Conservation (phyloP, 163 green algal species). For the Chlamydomonas reinhardtii region DNA sequence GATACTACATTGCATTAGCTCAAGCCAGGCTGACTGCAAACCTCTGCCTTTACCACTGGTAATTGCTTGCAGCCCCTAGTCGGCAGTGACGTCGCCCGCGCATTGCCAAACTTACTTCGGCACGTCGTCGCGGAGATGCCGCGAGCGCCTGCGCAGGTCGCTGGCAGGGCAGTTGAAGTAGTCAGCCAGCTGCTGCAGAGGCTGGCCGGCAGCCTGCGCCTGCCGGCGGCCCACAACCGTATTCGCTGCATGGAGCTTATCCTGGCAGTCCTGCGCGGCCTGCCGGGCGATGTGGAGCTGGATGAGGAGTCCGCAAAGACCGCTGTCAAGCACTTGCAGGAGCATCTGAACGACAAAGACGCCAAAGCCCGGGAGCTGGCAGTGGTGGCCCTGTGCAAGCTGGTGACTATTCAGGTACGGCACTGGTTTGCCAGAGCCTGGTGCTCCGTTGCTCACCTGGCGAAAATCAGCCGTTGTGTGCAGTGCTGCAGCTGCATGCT, state of each 20-base stretch:
- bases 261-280: neutral
- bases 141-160: too few species aligned
- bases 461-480: too few species aligned
- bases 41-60: too few species aligned
- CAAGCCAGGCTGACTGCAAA: too few species aligned
- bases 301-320: neutral
- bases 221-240: neutral
- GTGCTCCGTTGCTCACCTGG: too few species aligned
- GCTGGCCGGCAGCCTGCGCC: neutral
- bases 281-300: neutral
- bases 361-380: slow-evolving; percentile 11
- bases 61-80: too few species aligned
- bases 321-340: neutral
- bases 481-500: too few species aligned
- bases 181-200: neutral
- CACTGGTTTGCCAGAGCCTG: too few species aligned
- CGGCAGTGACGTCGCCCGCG: neutral
- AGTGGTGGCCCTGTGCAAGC: slow-evolving; percentile 2
- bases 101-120: neutral
- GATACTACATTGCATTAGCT: too few species aligned
- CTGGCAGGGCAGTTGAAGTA: neutral
- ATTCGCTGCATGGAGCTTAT: slow-evolving; percentile 2
- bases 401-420: neutral
- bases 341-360: slow-evolving; percentile 29
- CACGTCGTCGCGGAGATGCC: neutral